Base-by-base conservation (phyloP, 1,139 yeast genomes). In the Martiniozyma asiatica region DNA sequence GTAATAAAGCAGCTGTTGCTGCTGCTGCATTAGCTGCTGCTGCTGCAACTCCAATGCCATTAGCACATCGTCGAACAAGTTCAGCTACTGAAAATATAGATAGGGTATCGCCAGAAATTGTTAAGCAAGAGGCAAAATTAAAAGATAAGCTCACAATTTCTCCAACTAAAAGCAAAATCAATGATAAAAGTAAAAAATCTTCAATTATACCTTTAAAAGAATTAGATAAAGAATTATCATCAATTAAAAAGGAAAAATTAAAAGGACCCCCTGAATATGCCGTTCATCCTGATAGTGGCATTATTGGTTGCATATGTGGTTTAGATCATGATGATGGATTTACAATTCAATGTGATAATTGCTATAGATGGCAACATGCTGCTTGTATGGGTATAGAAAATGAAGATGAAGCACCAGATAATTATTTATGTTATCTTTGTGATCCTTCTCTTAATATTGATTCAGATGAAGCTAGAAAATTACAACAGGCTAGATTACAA, bases 331-430 rank as follows among this genome's bases (percentile, higher is more conserved):
- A 87, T 53, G 97, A 87, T 49, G 96, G 96, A 1, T 84, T 82
- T 51, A 85, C 96, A 1, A 80, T 87, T 37, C 96, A 85, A 53
- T 87, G 97, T 58, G 95, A 85, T 50, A 66, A 72, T 27, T 87
- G 97, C 53, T 77, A 70, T 53, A 71, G 94, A 39, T 87, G 96
- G 96, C 95, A 85, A 50, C 97, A 87, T 56, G 87, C 93, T 26
- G 63, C 72, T 15, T 87, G 97, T 55, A 84, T 82, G 70, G 81
- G 80, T 7, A 81, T 79, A 41, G 64, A 63, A 31, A 68, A 77
- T 29, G 74, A 69, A 35, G 79, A 71, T 20, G 75, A 77, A 35
- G 92, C 77, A 0, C 95, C 95, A 0, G 94, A 82, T 38, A 75
- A 73, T 33, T 87, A 81, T 50, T 63, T 73, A 27, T 87, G 98